These are phyloP conservation scores for Acer yangbiense DNA, from an alignment of 345 rosid genomes.

Conservation along the genomic window DNA sequence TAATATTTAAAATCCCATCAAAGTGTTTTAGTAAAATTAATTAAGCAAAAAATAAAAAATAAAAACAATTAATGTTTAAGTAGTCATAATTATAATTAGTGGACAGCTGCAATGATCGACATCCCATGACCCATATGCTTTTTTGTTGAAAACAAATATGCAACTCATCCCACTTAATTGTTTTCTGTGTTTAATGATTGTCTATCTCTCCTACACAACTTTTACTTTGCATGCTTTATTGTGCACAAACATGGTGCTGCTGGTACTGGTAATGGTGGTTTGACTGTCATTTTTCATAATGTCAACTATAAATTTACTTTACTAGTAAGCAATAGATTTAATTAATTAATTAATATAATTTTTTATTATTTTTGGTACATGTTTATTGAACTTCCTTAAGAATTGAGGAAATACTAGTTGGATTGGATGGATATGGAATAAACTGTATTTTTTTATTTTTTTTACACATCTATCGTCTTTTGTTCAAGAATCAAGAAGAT, in stretches of 20 bases:
- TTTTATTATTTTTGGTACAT: no score
- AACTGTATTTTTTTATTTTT: no score
- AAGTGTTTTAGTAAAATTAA: background rate
- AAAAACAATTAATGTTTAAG: constrained; percentile 6
- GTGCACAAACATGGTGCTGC: constrained; percentile 9
- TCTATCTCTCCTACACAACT: background rate
- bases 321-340: background rate
- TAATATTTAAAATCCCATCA: constrained; percentile 9
- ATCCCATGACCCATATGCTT: background rate
- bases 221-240: background rate
- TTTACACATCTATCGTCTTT: no score
- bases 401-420: no score
- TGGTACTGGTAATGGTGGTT: constrained; percentile 10
- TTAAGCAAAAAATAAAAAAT: constrained; percentile 4
- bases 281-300: constrained; percentile 22
- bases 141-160: background rate
- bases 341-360: no score
- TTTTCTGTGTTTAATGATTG: constrained; percentile 7
- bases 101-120: constrained; percentile 26
- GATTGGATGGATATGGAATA: no score
- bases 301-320: background rate
- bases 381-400: no score
- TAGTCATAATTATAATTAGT: constrained; percentile 11
- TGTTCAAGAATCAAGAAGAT: no score
- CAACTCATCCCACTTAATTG: constrained; percentile 17